Conservation (phyloP, 768 basidiomycete species). For the Suillus subalutaceus region DNA sequence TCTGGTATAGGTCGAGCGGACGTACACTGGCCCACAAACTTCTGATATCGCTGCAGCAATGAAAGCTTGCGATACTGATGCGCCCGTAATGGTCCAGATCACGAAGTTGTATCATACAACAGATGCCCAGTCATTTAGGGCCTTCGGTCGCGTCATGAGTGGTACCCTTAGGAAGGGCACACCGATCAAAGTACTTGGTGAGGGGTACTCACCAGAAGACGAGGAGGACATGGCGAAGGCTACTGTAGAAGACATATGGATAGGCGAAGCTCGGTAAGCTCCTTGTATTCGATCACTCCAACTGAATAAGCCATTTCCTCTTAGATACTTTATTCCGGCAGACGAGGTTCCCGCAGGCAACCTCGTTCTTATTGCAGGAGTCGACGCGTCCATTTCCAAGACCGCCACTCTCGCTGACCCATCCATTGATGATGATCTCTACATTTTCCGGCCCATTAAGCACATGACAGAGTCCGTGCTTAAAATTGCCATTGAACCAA, state of each 20-base stretch:
- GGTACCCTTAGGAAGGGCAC: conserved; percentile 86
- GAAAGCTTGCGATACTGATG: conserved; percentile 80
- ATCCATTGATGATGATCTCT: conserved; percentile 80
- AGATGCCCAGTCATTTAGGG: conserved; percentile 95
- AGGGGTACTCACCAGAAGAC: conserved; percentile 98
- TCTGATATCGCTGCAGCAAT: conserved; percentile 79
- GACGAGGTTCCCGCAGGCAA: conserved; percentile 92
- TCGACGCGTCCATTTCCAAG: conserved; percentile 94
- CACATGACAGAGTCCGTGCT: conserved; percentile 97
- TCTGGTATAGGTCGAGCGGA: conserved; percentile 64
- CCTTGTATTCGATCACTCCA: background rate
- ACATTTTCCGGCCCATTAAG: conserved; percentile 95
- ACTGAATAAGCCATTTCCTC: conserved; percentile 2
- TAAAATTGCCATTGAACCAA: conserved; percentile 98
- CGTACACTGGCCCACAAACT: conserved; percentile 87
- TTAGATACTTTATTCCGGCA: conserved; percentile 87
- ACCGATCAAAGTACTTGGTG: conserved; percentile 94
- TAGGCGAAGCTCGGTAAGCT: conserved; percentile 83
- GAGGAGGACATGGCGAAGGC: conserved; percentile 97
- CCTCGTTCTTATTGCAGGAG: conserved; percentile 88
- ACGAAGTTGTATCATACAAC: conserved; percentile 96
- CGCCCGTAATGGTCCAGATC: conserved; percentile 91
- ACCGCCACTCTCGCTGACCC: conserved; percentile 84
- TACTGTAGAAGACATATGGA: conserved; percentile 85
- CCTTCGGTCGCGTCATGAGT: conserved; percentile 92